Percentiles rank a stretch among this genome's conserved stretches.
Evolutionary conservation across 169 alveolate species (phyloP).

Genomic region (Plasmodium coatneyi): DNA sequence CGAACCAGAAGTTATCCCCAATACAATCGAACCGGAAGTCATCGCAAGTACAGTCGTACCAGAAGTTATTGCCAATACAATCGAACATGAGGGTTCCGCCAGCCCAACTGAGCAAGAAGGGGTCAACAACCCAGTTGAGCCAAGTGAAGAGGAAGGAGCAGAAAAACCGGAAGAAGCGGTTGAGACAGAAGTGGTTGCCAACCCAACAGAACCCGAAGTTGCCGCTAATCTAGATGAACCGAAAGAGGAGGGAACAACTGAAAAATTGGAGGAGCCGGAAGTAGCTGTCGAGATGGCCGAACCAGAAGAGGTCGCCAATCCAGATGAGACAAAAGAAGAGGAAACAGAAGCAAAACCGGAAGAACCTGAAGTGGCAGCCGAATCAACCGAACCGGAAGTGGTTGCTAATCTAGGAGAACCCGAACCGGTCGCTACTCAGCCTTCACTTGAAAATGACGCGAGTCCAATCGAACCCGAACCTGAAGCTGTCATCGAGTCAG

Average conservation of each 20-base stretch:
- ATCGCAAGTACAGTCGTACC: neutral
- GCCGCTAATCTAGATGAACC: neutral
- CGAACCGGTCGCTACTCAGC: neutral
- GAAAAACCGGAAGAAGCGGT: slow-evolving; percentile 29
- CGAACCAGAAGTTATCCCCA: neutral
- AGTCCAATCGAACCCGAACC: neutral
- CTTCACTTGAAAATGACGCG: neutral
- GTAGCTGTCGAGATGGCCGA: neutral
- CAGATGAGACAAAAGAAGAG: neutral
- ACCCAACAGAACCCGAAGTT: neutral
- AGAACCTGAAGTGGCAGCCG: slow-evolving; percentile 46
- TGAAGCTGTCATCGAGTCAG: neutral
- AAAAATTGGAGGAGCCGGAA: slow-evolving; percentile 11
- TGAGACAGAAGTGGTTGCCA: neutral
- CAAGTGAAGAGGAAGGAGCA: neutral
- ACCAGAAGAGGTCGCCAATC: neutral
- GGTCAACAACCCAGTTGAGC: neutral
- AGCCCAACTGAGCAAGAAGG: neutral
- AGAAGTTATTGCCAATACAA: neutral
- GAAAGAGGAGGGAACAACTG: neutral
- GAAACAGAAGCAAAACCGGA: slow-evolving; percentile 59
- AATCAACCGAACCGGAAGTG: slow-evolving; percentile 18
- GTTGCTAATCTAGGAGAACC: neutral
- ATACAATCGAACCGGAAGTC: neutral
- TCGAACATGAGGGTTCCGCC: neutral